These are phyloP conservation scores for Chytriomyces hyalinus DNA, from an alignment of 192 early-diverging fungal species.

Conservation along the genomic window DNA sequence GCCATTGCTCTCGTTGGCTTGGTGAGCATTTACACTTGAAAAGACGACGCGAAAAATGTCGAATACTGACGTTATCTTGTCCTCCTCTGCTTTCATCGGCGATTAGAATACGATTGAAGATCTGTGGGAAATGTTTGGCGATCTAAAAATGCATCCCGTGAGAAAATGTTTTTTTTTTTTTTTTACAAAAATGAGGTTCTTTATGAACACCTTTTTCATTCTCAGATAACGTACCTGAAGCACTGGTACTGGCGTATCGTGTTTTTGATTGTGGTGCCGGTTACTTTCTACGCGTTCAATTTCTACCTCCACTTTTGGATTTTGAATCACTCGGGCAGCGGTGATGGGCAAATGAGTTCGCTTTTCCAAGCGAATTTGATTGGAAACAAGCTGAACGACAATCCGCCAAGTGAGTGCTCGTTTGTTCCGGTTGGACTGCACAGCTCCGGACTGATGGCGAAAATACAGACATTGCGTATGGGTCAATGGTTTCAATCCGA, in stretches of 20 bases:
- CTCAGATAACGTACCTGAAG: conserved; percentile 62
- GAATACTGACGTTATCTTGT: too few species aligned
- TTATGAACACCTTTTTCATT: conserved; percentile 5
- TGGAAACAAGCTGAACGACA: conserved; percentile 77
- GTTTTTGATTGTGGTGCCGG: conserved; percentile 82
- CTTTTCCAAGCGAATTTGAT: conserved; percentile 92
- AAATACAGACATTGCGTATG: conserved; percentile 80
- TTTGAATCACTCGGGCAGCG: conserved; percentile 77
- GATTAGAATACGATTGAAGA: conserved; percentile 84
- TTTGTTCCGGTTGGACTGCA: background rate
- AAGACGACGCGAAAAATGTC: conserved; percentile 11
- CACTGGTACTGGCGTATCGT: conserved; percentile 87
- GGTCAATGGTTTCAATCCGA: conserved; percentile 87
- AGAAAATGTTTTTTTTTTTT: conserved; percentile 33
- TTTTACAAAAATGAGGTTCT: background rate
- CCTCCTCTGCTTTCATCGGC: conserved; percentile 17
- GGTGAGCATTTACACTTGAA: conserved; percentile 29
- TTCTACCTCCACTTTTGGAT: conserved; percentile 91
- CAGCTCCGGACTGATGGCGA: background rate
- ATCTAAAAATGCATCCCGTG: conserved; percentile 58
- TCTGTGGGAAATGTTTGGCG: conserved; percentile 87
- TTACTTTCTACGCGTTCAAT: conserved; percentile 78
- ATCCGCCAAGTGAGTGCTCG: conserved; percentile 73
- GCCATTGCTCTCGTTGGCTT: conserved; percentile 87
- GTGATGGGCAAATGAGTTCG: conserved; percentile 93